Base-by-base conservation (phyloP, 2,329 filamentous ascomycete genomes). In the Elsinoe perseae region DNA sequence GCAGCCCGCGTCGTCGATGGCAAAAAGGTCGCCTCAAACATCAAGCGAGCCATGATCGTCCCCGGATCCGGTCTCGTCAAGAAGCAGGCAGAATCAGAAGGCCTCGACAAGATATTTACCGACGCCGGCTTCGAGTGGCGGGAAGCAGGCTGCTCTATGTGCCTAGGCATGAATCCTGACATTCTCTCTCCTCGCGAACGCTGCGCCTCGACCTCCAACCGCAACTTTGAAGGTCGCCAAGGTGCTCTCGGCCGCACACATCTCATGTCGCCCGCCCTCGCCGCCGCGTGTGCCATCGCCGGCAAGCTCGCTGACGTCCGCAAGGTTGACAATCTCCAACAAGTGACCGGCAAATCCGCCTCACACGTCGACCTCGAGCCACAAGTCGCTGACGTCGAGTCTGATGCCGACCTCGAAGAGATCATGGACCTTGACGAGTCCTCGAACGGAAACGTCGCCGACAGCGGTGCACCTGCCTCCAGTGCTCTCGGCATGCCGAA, bases 81-180 rank as follows among this genome's bases (percentile, higher is more conserved):
- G 79, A 82, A 85, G 59, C 87, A 90, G 72, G 93, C 93, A 4
- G 92, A 98, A 73, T 77, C 81, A 2, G 93, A 97, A 73, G 92
- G 92, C 54, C 83, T 98, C 3, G 89, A 97, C 74, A 89, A 90
- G 77, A 87, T 96, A 68, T 97, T 98, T 73, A 68, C 76, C 7
- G 89, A 95, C 60, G 91, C 93, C 50, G 93, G 93, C 6, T 97
- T 97, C 63, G 92, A 97, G 71, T 97, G 92, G 92, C 84, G 93
- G 69, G 93, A 98, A 76, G 93, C 93, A 63, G 93, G 93, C 50
- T 98, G 93, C 81, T 95, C 89, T 61, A 98, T 98, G 93, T 97
- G 93, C 70, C 80, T 98, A 56, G 93, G 93, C 70, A 98, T 98
- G 92, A 98, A 98, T 77, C 92, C 93, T 0, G 93, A 98, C 70